Evolutionary conservation across 2,329 filamentous ascomycete genomes (phyloP), one percentile per base, ranked within the genome.

Genomic region (Basipetospora sp.): DNA sequence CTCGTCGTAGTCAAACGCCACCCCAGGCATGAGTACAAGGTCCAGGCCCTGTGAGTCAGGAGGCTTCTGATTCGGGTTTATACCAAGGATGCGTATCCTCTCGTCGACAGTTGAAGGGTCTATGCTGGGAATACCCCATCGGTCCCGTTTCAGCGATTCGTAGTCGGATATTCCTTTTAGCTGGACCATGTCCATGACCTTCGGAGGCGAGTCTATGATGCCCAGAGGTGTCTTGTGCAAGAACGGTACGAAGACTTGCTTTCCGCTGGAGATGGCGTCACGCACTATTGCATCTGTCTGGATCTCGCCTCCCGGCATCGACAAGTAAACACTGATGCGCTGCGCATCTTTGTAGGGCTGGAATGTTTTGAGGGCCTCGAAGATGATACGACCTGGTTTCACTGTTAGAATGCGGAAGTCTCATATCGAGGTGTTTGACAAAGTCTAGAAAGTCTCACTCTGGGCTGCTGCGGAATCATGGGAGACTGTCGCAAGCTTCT

Each of bases 111-210:
- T 80, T 15, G 70, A 64, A 35, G 68, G 62, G 42, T 74, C 67
- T 41, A 93, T 72, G 22, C 81, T 88, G n/a, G 90, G 90, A 45
- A 98, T 98, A 8, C 86, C 87, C 90, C 90, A 98, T 53, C 71
- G 75, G 57, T 98, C 90, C 29, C 70, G 69, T 50, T 76, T 60
- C 42, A 96, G 64, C 17, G 72, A 71, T 44, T 85, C 74, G 55
- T 87, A 94, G 54, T 98, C 90, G 19, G 71, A 60, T 36, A 84
- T 56, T 18, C 76, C 78, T 40, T 67, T 63, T 29, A 98, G 64
- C 44, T 76, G 76, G 16, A 98, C 74, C 90, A 98, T 96, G 52
- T 94, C 86, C 90, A 98, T 98, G 38, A 90, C 70, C 13, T 71
- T 62, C 2, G 60, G 44, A 4, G 82, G 82, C 5, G 74, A 71